A percentile compares a stretch with the other conserved stretches of the same genome.
Conservation (phyloP, 1,139 yeast species). For the Yamadazyma dendronema region DNA sequence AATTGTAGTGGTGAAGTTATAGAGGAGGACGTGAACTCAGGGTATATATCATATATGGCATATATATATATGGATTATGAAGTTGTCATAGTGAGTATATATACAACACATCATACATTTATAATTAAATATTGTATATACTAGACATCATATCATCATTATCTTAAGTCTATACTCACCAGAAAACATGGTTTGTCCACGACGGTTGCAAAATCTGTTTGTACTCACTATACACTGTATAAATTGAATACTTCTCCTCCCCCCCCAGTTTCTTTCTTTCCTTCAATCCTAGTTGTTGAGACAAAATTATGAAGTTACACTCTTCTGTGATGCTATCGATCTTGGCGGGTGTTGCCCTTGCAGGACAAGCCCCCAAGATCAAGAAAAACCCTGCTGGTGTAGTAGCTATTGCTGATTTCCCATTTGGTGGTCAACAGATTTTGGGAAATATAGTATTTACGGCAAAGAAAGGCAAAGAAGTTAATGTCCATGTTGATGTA, state of each 20-base stretch:
- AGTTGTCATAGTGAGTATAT: no score
- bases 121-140: no score
- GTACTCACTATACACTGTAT: neutral
- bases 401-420: conserved; percentile 59
- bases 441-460: conserved; percentile 53
- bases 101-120: no score
- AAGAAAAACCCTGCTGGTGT: conserved; percentile 43
- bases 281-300: neutral
- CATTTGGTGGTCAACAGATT: conserved; percentile 39
- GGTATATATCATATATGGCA: no score
- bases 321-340: conserved; percentile 2
- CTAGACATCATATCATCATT: no score
- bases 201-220: neutral
- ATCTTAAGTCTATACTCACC: no score
- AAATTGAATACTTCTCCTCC: neutral
- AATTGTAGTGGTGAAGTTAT: no score
- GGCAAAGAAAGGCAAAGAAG: conserved; percentile 43
- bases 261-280: conserved; percentile 1
- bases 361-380: conserved; percentile 38
- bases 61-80: no score
- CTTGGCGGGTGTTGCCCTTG: conserved; percentile 18
- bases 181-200: no score
- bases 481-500: conserved; percentile 59
- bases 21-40: no score
- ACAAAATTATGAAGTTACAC: conserved; percentile 3